Base-by-base conservation (phyloP, 2,329 filamentous ascomycete genomes). In the Cryoendolithus antarcticus region DNA sequence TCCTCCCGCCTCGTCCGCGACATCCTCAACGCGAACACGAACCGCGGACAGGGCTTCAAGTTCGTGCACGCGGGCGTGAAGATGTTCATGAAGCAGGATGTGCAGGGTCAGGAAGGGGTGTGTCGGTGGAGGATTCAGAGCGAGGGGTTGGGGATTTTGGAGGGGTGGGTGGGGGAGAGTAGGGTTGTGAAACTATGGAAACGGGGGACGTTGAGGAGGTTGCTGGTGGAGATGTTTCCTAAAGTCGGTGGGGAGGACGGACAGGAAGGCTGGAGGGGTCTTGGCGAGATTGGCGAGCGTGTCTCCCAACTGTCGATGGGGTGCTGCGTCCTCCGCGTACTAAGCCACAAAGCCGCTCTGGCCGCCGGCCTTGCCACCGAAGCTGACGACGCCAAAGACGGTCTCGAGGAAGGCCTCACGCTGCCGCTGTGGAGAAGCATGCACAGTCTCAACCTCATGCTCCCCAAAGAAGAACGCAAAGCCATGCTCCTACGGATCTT, bases 41-140 rank as follows among this genome's bases (percentile, higher is more conserved):
- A 86, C 32, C 80, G 82, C 24, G 15, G 15, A 19, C 15, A 19
- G 15, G 86, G 86, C 34, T 80, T 96, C 62, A 93, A 91, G 60
- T 94, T 98, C 57, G 83, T 98, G 36, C 91, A 98, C 62, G 89
- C 82, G 37, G 91, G 91, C 47, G 88, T 98, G 28, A 93, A 93
- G 66, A 96, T 96, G 86, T 98, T 93, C 60, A 91, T 96, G 70
- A 94, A 93, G 68, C 89, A 96, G 61, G 86, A 95, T 56, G 82
- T 85, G 0, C 88, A 93, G 43, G 82, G 80, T 4, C 79, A 81
- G 29, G 81, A 80, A 19, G 82, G 88, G 39, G 82, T 91, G 28
- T 94, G 88, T 66, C 75, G 81, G 42, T 98, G 91, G 91, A 78
- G 91, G 35, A 91, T 98, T 52, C 91, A 98, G 68, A 83, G 81